Evolutionary conservation across 768 basidiomycete genomes (phyloP).

Genomic region (Tephrocybe sp.): DNA sequence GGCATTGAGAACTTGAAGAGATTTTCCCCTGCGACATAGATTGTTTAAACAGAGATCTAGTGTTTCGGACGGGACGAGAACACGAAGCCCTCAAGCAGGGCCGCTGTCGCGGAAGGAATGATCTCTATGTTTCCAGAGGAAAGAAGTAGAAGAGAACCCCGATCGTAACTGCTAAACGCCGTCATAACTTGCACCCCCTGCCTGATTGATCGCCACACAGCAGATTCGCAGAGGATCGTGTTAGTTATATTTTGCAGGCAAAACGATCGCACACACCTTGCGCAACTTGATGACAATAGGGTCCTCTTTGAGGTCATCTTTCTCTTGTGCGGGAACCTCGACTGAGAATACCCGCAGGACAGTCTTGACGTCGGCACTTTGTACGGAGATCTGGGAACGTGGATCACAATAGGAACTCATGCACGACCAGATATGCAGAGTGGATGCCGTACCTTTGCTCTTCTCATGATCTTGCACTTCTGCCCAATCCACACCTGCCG

Average conservation of each 20-base stretch:
- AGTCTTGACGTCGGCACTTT: conserved; percentile 83
- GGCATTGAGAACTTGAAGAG: conserved; percentile 63
- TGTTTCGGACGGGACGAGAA: neutral
- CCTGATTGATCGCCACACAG: conserved; percentile 42
- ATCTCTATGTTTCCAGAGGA: conserved; percentile 15
- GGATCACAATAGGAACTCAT: conserved; percentile 27
- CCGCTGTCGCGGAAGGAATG: conserved; percentile 5
- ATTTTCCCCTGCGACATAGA: conserved; percentile 29
- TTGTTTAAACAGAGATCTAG: conserved; percentile 3
- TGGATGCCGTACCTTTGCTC: conserved; percentile 67
- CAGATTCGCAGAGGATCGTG: conserved; percentile 12
- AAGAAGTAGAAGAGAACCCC: conserved; percentile 9
- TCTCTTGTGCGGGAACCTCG: conserved; percentile 83
- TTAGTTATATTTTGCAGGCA: conserved; percentile 13
- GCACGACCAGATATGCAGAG: neutral
- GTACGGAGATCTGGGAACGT: conserved; percentile 79
- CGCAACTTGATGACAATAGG: conserved; percentile 80
- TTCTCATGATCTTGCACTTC: conserved; percentile 86
- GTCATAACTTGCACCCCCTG: conserved; percentile 88
- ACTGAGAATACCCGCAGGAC: conserved; percentile 80
- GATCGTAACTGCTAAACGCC: conserved; percentile 50
- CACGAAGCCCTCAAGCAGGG: neutral
- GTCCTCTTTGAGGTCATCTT: conserved; percentile 84
- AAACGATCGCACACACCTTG: conserved; percentile 53
- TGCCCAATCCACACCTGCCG: conserved; percentile 75